A percentile compares a stretch with the other conserved stretches of the same genome.
Conservation (phyloP, 2,329 filamentous ascomycete genomes). For the Aspergillus uvarum region DNA sequence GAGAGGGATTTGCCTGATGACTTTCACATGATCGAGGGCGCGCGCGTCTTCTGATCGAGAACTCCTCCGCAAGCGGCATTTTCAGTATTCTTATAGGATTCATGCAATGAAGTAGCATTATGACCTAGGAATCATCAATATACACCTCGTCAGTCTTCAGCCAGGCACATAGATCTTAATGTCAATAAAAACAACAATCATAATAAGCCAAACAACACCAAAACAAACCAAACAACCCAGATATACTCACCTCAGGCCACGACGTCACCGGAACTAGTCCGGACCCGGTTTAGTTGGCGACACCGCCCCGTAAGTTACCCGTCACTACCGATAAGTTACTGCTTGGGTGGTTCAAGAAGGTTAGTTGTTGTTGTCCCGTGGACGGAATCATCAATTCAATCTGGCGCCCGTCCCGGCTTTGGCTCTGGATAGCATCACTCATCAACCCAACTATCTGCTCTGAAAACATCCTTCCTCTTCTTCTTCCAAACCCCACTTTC, state of each 20-base stretch:
- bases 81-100: not conserved
- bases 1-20: not conserved
- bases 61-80: not conserved
- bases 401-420: slow-evolving; percentile 7
- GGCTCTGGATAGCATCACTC: slow-evolving; percentile 13
- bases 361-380: slow-evolving; percentile 15
- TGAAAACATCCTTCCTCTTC: slow-evolving; percentile 9
- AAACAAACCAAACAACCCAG: not conserved
- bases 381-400: slow-evolving; percentile 3
- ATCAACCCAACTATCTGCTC: slow-evolving; percentile 12
- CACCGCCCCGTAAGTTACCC: slow-evolving; percentile 14
- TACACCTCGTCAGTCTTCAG: too few relatives aligned
- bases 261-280: not conserved
- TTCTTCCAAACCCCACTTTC: not conserved
- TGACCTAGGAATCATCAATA: not conserved
- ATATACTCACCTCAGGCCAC: slow-evolving; percentile 3
- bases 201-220: not conserved
- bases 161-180: too few relatives aligned
- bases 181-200: not conserved
- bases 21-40: not conserved
- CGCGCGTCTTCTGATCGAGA: not conserved
- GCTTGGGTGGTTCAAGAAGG: too few relatives aligned
- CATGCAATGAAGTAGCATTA: too few relatives aligned
- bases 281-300: not conserved
- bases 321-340: slow-evolving; percentile 1